Evolutionary conservation across 1,139 yeast species (phyloP), one percentile per base, ranked within the genome.

Genomic region (Yamadazyma oceani): DNA sequence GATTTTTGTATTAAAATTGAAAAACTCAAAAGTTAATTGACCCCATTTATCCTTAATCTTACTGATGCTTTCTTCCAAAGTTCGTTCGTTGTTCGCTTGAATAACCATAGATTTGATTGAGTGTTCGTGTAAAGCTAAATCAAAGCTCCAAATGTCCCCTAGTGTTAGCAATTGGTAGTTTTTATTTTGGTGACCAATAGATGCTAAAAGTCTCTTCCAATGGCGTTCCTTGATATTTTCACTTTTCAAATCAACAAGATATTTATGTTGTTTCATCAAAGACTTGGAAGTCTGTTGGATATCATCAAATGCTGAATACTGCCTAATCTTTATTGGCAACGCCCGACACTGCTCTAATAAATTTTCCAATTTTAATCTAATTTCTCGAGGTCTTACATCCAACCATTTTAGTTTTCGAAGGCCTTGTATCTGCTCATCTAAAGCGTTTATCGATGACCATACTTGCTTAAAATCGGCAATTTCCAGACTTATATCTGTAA

Each of bases 81-180:
- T 69, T 41, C 74, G 68, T 52, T 92, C 97, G 16, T 87, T 85
- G 42, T 77, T 78, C 0, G 97, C 97, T 44, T 75, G 78, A 1
- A 69, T 66, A 3, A 87, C 51, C 1, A 85, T 59, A 0, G 73
- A 63, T 34, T 71, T 73, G 3, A 90, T 62, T 1, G 58, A 42
- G 2, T 53, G 49, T 32, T 75, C 77, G 57, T 86, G 76, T 1
- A 62, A 45, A 0, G 50, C 28, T 19, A 85, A 56, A 31, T 82
- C 66, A 38, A 88, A 56, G 32, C 67, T 71, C 78, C 90, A 75
- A 1, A 88, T 74, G 49, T 80, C 75, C 1, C 85, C 85, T 15
- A 85, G 60, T 0, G 77, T 69, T 43, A 73, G 51, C 2, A 47
- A 26, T 5, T 53, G 60, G 25, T 35, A 40, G 11, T 35, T 31